Evolutionary conservation across 2,329 filamentous ascomycete species (phyloP), one percentile per base, ranked within the genome.

Genomic region (Xylaria arbuscula): DNA sequence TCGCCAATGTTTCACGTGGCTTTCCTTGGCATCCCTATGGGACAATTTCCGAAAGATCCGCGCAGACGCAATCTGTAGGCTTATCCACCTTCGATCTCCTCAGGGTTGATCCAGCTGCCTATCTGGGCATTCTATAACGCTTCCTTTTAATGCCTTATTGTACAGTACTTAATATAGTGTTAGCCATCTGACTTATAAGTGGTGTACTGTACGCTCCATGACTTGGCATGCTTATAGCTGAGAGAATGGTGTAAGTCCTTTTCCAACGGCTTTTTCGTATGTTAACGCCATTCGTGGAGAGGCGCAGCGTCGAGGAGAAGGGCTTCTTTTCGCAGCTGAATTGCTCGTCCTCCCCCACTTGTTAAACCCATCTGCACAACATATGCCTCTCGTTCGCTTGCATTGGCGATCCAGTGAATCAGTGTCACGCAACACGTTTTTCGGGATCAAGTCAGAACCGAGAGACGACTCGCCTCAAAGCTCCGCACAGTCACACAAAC

Each of bases 1-100:
- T 59, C 62, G 47, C 69, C 62, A 70, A 56, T 53, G 66, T 62
- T 71, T 69, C 69, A 69, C 69, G 69, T 71, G 66, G 66, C 63
- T 55, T 62, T 55, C 63, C 63, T 28, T 58, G 54, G 54, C 40
- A 61, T 58, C 45, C 17, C 50, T 60, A n/a, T 15, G 47, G 15
- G 15, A 40, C 53, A 69, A 71, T 69, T 64, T 71, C 66, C 69
- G 66, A 67, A 66, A 60, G 63, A 65, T 67, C 66, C 65, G 61
- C 66, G n/a, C 64, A 68, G 67, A 60, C 64, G 53, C 62, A 53
- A 62, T 32, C 53, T 54, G 17, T n/a, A 10, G 22, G 28, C 58
- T 32, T 51, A 48, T 28, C 28, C 28, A 28, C 28, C 28, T 28
- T 3, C 47, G 62, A 68, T 64, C 62, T 24, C 15, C 34, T 36